phyloP scores from a whole-genome alignment of 78 protist genomes.

The Pelomyxa schiedti region DNA sequence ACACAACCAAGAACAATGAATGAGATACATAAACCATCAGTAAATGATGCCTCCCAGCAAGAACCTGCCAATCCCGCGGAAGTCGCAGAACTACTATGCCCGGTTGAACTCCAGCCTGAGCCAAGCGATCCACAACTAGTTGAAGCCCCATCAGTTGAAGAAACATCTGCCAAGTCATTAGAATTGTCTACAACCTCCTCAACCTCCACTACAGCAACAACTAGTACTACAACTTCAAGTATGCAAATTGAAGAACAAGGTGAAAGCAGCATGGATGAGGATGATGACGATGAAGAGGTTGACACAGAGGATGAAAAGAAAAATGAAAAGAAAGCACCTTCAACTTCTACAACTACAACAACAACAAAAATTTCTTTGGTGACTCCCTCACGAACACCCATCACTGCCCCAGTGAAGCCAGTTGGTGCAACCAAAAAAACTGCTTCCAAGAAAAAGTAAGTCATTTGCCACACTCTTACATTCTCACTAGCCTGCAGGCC shows the following conservation, averaged over 20 bases:
- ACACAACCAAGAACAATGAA: too few species aligned
- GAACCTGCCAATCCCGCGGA: too few species aligned
- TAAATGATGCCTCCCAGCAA: too few species aligned
- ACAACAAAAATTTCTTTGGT: constrained; percentile 3
- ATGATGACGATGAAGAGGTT: constrained; percentile 6
- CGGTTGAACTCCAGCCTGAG: too few species aligned
- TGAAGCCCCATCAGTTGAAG: too few species aligned
- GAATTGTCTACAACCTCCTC: too few species aligned
- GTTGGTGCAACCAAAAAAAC: constrained; percentile 14
- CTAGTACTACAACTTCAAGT: not conserved
- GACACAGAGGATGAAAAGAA: not conserved
- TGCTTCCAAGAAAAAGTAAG: not conserved
- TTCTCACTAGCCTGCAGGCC: constrained; percentile 1
- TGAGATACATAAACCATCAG: too few species aligned
- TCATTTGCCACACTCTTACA: not conserved
- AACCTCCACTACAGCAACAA: not conserved
- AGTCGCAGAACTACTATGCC: too few species aligned
- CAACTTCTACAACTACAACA: not conserved
- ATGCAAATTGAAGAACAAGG: not conserved
- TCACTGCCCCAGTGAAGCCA: not conserved
- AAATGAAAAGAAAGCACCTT: not conserved
- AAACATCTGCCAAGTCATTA: too few species aligned
- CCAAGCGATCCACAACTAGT: too few species aligned
- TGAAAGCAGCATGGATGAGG: not conserved
- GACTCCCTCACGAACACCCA: not conserved